phyloP scores from a whole-genome alignment of 2,329 filamentous ascomycete genomes.

The Aspergillus alliaceus region DNA sequence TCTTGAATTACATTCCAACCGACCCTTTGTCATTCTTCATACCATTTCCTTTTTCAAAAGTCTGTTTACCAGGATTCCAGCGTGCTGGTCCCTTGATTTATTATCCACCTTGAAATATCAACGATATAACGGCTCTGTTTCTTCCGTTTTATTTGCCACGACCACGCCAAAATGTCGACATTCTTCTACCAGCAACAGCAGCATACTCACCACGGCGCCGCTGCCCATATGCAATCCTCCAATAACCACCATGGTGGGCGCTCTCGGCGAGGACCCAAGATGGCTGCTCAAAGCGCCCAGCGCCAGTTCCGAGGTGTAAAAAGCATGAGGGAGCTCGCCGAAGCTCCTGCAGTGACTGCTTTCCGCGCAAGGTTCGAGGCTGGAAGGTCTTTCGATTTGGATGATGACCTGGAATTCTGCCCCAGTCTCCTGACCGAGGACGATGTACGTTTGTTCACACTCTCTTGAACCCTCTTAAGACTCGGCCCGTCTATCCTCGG shows the following conservation, averaged over 20 bases:
- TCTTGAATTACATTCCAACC: conserved; percentile 22
- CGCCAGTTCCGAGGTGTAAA: conserved; percentile 84
- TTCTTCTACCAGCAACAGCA: conserved; percentile 51
- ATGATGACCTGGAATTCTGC: conserved; percentile 95
- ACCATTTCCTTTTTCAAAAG: conserved; percentile 21
- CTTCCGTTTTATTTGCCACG: conserved; percentile 11
- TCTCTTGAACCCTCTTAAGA: neutral
- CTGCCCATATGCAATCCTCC: conserved; percentile 52
- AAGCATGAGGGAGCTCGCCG: conserved; percentile 81
- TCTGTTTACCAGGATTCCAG: conserved; percentile 14
- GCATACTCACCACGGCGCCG: conserved; percentile 50
- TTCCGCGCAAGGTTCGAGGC: conserved; percentile 90
- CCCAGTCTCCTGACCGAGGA: conserved; percentile 87
- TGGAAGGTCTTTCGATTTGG: conserved; percentile 88
- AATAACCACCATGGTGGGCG: conserved; percentile 83
- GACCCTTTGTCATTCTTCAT: conserved; percentile 21
- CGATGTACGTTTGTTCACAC: conserved; percentile 63
- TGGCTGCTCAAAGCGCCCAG: conserved; percentile 78
- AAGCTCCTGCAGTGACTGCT: conserved; percentile 70
- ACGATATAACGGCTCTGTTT: conserved; percentile 18
- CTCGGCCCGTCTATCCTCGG: neutral
- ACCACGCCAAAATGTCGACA: conserved; percentile 43
- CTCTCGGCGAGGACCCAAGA: conserved; percentile 77
- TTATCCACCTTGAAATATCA: conserved; percentile 22
- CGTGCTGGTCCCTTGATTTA: conserved; percentile 26